phyloP scores from a whole-genome alignment of 73 alveolate species.

The Blepharisma japonicum region DNA sequence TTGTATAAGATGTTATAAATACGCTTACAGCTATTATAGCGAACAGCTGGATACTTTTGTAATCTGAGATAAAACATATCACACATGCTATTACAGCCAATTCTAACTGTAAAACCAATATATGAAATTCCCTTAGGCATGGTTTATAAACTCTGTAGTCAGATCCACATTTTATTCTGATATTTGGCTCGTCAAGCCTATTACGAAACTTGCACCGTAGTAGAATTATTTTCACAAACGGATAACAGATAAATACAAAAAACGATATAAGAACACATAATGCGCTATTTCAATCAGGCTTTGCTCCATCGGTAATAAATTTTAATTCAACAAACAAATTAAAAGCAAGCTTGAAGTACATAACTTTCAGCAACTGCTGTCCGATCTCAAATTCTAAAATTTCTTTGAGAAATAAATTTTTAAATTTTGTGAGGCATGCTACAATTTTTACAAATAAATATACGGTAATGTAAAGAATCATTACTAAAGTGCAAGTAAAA shows the following conservation, averaged over 20 bases:
- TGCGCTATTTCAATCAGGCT: background rate
- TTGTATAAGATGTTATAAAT: no score
- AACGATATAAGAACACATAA: background rate
- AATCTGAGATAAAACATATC: no score
- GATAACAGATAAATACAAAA: background rate
- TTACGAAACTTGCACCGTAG: background rate
- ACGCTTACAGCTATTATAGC: no score
- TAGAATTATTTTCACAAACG: background rate
- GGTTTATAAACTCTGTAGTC: conserved; percentile 1
- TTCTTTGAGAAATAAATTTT: background rate
- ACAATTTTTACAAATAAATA: background rate
- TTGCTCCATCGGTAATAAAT: background rate
- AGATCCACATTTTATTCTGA: background rate
- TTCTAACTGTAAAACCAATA: background rate
- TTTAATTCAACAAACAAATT: conserved; percentile 7
- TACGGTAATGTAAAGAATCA: background rate
- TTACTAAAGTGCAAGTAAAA: background rate
- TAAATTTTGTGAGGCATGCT: background rate
- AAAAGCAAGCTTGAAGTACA: background rate
- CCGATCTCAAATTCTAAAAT: conserved; percentile 15
- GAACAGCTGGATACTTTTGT: no score
- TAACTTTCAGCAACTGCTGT: background rate
- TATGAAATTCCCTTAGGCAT: conserved; percentile 17
- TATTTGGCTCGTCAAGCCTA: background rate
- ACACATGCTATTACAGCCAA: no score